Evolutionary conservation across 108 stramenopile genomes (phyloP), one percentile per base, ranked within the genome.

Genomic region (Conticribra weissflogii): DNA sequence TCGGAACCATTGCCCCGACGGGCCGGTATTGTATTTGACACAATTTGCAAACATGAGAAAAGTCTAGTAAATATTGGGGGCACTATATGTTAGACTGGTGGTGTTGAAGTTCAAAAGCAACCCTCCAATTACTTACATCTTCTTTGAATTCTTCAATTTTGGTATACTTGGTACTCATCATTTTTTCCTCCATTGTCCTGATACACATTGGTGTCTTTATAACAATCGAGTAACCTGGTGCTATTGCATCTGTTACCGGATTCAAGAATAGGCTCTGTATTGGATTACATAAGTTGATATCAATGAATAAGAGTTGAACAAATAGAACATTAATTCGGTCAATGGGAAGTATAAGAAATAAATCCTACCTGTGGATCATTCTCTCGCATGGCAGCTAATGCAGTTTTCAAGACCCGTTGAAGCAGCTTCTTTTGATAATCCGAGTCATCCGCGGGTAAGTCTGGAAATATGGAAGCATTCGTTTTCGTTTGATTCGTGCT

Each of bases 231-330:
- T 95, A 95, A 18, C 70, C 89, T 27, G 94, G 94, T 15, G 94
- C 94, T 63, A 95, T 92, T 15, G 55, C 87, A 66, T 95, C 94
- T n/a, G 94, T 89, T 17, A 95, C 94, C 58, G 91, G 94, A 60
- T 95, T 90, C 24, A 90, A 71, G 66, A 95, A 95, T 32, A 95
- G 69, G 31, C 69, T 71, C 77, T 90, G 91, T 28, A 48, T 25
- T 16, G 3, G n/a, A n/a, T 4, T 3, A 3, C 36, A 3, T 7
- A 59, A 21, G 12, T n/a, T n/a, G n/a, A n/a, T n/a, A n/a, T n/a
- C n/a, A n/a, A n/a, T n/a, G n/a, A n/a, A n/a, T n/a, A n/a, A n/a
- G n/a, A n/a, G n/a, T n/a, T n/a, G n/a, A n/a, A n/a, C n/a, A n/a
- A n/a, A n/a, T n/a, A n/a, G n/a, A n/a, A n/a, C n/a, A n/a, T n/a